Percentiles rank a stretch among this genome's conserved stretches.
phyloP scores from a whole-genome alignment of 1,139 yeast genomes.

The Saccharomyces hybrid region DNA sequence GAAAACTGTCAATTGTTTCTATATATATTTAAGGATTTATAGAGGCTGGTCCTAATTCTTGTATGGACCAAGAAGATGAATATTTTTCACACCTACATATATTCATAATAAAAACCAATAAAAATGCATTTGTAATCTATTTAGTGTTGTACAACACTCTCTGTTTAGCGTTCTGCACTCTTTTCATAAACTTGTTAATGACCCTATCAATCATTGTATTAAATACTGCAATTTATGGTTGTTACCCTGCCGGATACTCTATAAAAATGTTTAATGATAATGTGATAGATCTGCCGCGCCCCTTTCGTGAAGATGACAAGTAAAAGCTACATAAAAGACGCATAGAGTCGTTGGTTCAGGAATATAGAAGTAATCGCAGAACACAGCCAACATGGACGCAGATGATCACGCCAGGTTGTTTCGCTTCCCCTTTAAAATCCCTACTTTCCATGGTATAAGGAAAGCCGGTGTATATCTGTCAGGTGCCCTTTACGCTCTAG shows the following conservation, averaged over 20 bases:
- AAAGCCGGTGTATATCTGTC: conserved; percentile 49
- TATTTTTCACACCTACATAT: too few species aligned
- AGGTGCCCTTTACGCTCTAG: conserved; percentile 55
- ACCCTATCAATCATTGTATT: too few species aligned
- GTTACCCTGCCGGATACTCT: neutral
- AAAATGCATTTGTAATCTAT: too few species aligned
- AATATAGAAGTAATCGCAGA: neutral
- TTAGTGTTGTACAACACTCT: too few species aligned
- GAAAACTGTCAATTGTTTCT: too few species aligned
- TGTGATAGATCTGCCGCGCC: neutral
- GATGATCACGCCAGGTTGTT: conserved; percentile 35
- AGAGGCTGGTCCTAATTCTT: too few species aligned
- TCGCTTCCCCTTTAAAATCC: conserved; percentile 51
- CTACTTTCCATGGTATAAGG: conserved; percentile 64
- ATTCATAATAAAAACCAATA: too few species aligned
- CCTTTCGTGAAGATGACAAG: neutral
- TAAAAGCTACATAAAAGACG: neutral
- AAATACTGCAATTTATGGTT: neutral
- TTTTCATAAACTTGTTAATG: too few species aligned
- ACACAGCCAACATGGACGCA: conserved; percentile 13
- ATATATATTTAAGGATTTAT: too few species aligned
- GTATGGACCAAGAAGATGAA: too few species aligned
- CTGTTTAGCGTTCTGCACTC: too few species aligned
- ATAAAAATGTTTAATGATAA: too few species aligned
- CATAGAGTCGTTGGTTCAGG: neutral